phyloP scores from a whole-genome alignment of 1,284 basidiomycete species.

The Melampsora americana region DNA sequence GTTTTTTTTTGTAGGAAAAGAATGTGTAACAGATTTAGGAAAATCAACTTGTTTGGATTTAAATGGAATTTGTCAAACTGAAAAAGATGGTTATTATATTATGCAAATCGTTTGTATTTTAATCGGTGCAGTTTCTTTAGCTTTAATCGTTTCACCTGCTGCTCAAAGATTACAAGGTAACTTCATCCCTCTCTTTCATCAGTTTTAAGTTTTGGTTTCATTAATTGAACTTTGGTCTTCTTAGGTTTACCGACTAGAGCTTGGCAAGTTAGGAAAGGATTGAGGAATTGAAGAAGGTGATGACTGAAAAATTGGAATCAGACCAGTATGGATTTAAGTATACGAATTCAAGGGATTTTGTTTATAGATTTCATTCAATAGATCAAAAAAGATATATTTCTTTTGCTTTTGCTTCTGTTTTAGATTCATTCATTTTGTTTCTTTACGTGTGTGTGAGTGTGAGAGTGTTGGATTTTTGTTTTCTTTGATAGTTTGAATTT shows the following conservation, averaged over 20 bases:
- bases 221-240: not conserved
- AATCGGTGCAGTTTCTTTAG: slow-evolving; percentile 69
- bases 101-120: slow-evolving; percentile 74
- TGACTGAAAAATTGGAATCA: too few species aligned
- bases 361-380: too few species aligned
- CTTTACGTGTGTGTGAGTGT: too few species aligned
- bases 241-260: slow-evolving; percentile 33
- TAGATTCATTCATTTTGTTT: too few species aligned
- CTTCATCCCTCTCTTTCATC: slow-evolving; percentile 51
- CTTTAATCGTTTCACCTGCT: slow-evolving; percentile 77
- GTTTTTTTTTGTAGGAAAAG: slow-evolving; percentile 60
- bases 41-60: slow-evolving; percentile 72
- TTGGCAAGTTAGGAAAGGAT: slow-evolving; percentile 40
- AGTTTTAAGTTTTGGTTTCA: not conserved
- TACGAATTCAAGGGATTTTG: too few species aligned
- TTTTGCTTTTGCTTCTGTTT: too few species aligned
- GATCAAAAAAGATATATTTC: too few species aligned
- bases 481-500: too few species aligned
- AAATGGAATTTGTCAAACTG: slow-evolving; percentile 74
- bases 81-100: slow-evolving; percentile 88
- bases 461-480: too few species aligned
- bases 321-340: too few species aligned
- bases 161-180: slow-evolving; percentile 78
- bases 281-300: not conserved
- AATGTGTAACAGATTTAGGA: slow-evolving; percentile 86